phyloP scores from a whole-genome alignment of 2,329 filamentous ascomycete genomes.

The Pezicula radicicola region DNA sequence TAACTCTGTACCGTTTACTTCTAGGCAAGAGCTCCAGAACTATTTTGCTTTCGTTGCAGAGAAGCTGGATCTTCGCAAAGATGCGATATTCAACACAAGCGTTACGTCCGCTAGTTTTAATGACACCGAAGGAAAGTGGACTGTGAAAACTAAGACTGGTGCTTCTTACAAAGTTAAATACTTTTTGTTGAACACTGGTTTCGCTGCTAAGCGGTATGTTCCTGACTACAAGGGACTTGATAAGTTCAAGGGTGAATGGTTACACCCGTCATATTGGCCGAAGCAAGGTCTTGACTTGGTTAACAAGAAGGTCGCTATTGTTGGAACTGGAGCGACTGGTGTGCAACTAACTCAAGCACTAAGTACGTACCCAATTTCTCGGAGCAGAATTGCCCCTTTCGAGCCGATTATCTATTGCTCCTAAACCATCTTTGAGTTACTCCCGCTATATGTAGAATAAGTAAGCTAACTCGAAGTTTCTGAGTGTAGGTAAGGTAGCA shows the following conservation, averaged over 20 bases:
- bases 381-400: no score
- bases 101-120: slow-evolving; percentile 53
- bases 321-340: slow-evolving; percentile 33
- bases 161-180: slow-evolving; percentile 9
- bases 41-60: slow-evolving; percentile 49
- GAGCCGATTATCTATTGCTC: no score
- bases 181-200: slow-evolving; percentile 14
- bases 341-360: slow-evolving; percentile 27
- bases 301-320: slow-evolving; percentile 30
- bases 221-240: slow-evolving; percentile 40
- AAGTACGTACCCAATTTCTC: slow-evolving; percentile 20
- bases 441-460: no score
- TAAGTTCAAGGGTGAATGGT: slow-evolving; percentile 40
- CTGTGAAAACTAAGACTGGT: slow-evolving; percentile 34
- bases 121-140: slow-evolving; percentile 45
- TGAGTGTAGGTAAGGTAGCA: slow-evolving; percentile 24
- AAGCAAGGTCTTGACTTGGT: slow-evolving; percentile 23
- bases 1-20: no score
- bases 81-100: slow-evolving; percentile 53
- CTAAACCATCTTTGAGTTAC: no score
- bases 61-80: slow-evolving; percentile 49
- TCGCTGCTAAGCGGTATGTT: slow-evolving; percentile 14
- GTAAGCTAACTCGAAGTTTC: no score
- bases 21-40: slow-evolving; percentile 47
- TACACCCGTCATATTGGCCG: slow-evolving; percentile 41